phyloP scores from a whole-genome alignment of 1,139 yeast genomes.

The Taiozyma onychis region DNA sequence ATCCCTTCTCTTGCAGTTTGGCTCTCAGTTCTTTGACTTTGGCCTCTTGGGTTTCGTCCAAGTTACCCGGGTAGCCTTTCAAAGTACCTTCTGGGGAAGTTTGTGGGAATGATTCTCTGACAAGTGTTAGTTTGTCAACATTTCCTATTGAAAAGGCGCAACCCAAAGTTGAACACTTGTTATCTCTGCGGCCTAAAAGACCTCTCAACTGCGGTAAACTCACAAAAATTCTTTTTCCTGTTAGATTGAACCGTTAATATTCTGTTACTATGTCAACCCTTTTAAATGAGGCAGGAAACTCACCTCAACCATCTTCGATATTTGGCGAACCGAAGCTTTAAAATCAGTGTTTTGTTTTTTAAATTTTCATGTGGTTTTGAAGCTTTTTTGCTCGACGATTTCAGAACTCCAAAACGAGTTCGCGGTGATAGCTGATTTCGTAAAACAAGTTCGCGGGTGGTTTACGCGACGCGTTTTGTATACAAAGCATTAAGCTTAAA shows the following conservation, averaged over 20 bases:
- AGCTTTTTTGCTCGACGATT: not conserved
- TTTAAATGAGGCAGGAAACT: not conserved
- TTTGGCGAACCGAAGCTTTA: not conserved
- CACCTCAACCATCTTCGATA: constrained; percentile 1
- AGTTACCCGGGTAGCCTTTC: constrained; percentile 79
- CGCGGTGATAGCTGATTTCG: not conserved
- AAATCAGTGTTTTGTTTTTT: not conserved
- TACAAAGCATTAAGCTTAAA: not conserved
- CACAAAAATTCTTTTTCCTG: constrained; percentile 15
- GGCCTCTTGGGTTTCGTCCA: constrained; percentile 62
- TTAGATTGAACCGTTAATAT: constrained; percentile 1
- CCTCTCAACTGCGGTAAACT: not conserved
- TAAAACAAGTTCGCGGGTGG: not conserved
- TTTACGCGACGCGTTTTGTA: not conserved
- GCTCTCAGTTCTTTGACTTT: constrained; percentile 54
- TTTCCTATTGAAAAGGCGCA: not conserved
- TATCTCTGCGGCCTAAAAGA: not conserved
- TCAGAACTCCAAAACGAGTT: not conserved
- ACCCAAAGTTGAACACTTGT: not conserved
- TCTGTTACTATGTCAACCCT: not conserved
- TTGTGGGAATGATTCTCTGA: constrained; percentile 58
- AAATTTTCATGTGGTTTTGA: not conserved
- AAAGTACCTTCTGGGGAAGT: constrained; percentile 53
- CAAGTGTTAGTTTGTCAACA: not conserved
- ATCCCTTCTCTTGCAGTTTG: constrained; percentile 58